Percentiles rank a stretch among this genome's conserved stretches.
Evolutionary conservation across 352 stramenopile genomes (phyloP).

Genomic region (Peronosclerospora sorghi): DNA sequence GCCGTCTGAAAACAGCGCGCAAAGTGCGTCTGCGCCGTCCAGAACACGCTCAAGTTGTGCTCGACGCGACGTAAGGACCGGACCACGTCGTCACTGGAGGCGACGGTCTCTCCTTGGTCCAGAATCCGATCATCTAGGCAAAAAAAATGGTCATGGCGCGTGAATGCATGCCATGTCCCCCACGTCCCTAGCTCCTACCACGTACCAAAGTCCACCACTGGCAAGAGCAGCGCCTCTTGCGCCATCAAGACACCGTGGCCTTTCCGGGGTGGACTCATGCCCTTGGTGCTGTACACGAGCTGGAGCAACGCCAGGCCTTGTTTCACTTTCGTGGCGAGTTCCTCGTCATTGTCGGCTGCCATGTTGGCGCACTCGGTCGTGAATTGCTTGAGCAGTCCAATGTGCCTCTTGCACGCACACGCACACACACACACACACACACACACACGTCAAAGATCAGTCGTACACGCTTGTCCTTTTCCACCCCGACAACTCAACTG

Average conservation of each 20-base stretch:
- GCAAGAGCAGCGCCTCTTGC: conserved; percentile 33
- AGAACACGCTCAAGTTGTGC: conserved; percentile 37
- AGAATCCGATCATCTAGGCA: conserved; percentile 14
- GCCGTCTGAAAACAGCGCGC: conserved; percentile 35
- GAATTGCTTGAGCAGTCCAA: conserved; percentile 62
- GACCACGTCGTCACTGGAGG: conserved; percentile 25
- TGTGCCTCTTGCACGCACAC: conserved; percentile 29
- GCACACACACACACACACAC: neutral
- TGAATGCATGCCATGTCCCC: no score
- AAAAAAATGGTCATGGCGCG: neutral
- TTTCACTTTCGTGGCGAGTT: conserved; percentile 26
- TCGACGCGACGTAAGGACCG: conserved; percentile 35
- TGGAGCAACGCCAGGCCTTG: conserved; percentile 40
- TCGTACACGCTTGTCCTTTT: neutral
- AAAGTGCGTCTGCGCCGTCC: conserved; percentile 36
- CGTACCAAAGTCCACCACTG: conserved; percentile 39
- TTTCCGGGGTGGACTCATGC: conserved; percentile 41
- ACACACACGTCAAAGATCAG: no score
- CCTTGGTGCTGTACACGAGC: conserved; percentile 45
- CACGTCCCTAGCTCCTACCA: no score
- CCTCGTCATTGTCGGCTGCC: conserved; percentile 20
- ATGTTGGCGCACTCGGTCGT: conserved; percentile 25
- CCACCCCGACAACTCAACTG: neutral
- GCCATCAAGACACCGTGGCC: conserved; percentile 44
- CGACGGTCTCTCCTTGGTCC: conserved; percentile 4